Evolutionary conservation across 177 flowering plant species (phyloP).

Genomic region (Vitis hybrid): DNA sequence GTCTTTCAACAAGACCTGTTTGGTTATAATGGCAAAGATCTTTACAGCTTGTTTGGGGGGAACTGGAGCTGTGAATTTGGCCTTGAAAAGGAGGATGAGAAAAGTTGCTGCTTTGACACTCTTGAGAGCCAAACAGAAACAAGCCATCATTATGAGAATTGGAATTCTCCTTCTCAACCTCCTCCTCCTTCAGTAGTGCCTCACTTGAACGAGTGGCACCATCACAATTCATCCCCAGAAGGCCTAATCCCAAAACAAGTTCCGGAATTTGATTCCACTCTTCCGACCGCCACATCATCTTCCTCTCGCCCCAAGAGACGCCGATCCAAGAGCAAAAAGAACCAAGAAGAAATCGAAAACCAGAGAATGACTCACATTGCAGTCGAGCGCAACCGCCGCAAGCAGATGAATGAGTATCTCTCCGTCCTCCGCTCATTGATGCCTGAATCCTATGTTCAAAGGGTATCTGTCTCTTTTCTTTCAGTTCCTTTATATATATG

Average conservation of each 20-base stretch:
- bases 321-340: conserved; percentile 27
- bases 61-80: conserved; percentile 16
- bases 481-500: neutral
- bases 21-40: conserved; percentile 19
- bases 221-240: conserved; percentile 1
- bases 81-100: neutral
- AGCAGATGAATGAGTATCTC: conserved; percentile 49
- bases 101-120: conserved; percentile 5
- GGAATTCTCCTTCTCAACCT: neutral
- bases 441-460: conserved; percentile 42
- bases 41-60: conserved; percentile 16
- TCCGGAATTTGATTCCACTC: neutral
- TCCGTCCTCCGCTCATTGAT: conserved; percentile 37
- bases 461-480: conserved; percentile 20
- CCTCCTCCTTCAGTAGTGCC: conserved; percentile 10
- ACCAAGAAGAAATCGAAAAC: conserved; percentile 36
- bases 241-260: neutral
- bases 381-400: conserved; percentile 43
- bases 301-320: conserved; percentile 22
- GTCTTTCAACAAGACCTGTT: conserved; percentile 31
- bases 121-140: conserved; percentile 23
- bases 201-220: conserved; percentile 8
- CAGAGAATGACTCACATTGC: conserved; percentile 53
- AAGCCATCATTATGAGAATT: conserved; percentile 9
- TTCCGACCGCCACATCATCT: neutral